Conservation (phyloP, 1,284 basidiomycete genomes). For the Ustilago lituana region DNA sequence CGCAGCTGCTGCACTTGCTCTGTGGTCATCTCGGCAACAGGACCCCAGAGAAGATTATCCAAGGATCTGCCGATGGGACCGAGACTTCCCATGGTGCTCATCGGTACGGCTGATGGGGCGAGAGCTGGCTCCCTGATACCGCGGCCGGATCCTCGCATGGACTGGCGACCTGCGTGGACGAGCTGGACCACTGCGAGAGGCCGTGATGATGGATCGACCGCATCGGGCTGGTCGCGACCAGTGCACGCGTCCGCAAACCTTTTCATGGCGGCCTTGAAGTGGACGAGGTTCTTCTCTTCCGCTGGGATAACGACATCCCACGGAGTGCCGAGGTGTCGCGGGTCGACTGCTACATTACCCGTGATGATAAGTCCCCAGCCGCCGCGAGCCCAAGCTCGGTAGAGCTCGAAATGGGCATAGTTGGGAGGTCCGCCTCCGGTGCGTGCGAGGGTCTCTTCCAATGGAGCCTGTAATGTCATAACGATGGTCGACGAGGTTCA, state of each 20-base stretch:
- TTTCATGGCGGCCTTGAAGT: conserved; percentile 61
- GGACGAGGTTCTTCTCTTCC: conserved; percentile 61
- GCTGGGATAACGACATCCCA: conserved; percentile 79
- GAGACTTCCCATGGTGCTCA: conserved; percentile 68
- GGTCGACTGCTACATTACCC: conserved; percentile 82
- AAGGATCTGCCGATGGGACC: conserved; percentile 58
- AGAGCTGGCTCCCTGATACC: conserved; percentile 73
- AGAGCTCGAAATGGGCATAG: conserved; percentile 74
- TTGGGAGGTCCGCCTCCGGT: conserved; percentile 59
- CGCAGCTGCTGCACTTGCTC: conserved; percentile 75
- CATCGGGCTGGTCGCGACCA: conserved; percentile 38
- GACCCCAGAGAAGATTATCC: conserved; percentile 67
- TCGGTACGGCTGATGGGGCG: conserved; percentile 77
- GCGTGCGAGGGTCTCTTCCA: conserved; percentile 61
- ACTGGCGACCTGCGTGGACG: conserved; percentile 87
- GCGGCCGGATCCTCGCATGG: conserved; percentile 77
- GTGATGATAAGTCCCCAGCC: conserved; percentile 90
- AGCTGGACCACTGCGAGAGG: conserved; percentile 76
- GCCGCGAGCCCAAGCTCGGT: conserved; percentile 79
- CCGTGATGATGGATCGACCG: conserved; percentile 63
- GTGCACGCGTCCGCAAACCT: conserved; percentile 52
- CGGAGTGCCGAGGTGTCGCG: conserved; percentile 79
- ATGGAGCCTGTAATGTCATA: conserved; percentile 40
- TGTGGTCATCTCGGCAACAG: conserved; percentile 70
- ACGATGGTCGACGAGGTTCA: background rate